Base-by-base conservation (phyloP, 2,329 filamentous ascomycete genomes). In the Verticillium nubilum region DNA sequence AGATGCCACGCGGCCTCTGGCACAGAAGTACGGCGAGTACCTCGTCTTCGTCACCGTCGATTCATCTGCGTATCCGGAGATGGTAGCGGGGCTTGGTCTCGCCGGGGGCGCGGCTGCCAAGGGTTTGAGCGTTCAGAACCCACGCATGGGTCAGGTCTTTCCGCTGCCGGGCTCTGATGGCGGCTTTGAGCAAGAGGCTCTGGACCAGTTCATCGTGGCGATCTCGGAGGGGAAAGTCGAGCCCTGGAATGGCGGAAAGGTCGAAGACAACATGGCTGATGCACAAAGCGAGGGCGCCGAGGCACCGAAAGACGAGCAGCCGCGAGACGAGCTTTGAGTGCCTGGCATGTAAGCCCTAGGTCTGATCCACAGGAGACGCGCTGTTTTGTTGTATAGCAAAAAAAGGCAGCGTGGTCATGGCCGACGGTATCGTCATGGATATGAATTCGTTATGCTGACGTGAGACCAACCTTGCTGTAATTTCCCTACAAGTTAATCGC, bases 1-100 rank as follows among this genome's bases (percentile, higher is more conserved):
- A 69, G 81, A 56, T 67, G 70, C 17, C 70, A 70, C 81, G 54
- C 68, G 69, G 5, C 72, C 74, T 2, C 65, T 81, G 4, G 59
- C 80, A 1, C 76, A 75, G 62, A 75, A 74, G 63, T 81, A 79
- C 67, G 64, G 70, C 58, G 78, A 81, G 13, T 81, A 79, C 59
- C 71, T 83, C 13, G 70, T 68, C 58, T 82, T 83, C 61, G 75
- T 79, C 4, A 80, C 77, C 1, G 75, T 81, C 2, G 77, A 82
- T 59, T 69, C 71, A 0, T 60, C 64, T 29, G 78, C 81, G 61
- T 82, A 82, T 62, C 72, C 70, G 4, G 75, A 80, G 26, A 76
- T 81, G 66, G 66, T 72, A 1, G 60, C 64, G 7, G 69, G 70
- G 37, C 66, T 82, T 56, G 80, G 79, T 1, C 63, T 79, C 42